Evolutionary conservation across 768 basidiomycete genomes (phyloP), one percentile per base, ranked within the genome.

Genomic region (Mycena albidolilacea): DNA sequence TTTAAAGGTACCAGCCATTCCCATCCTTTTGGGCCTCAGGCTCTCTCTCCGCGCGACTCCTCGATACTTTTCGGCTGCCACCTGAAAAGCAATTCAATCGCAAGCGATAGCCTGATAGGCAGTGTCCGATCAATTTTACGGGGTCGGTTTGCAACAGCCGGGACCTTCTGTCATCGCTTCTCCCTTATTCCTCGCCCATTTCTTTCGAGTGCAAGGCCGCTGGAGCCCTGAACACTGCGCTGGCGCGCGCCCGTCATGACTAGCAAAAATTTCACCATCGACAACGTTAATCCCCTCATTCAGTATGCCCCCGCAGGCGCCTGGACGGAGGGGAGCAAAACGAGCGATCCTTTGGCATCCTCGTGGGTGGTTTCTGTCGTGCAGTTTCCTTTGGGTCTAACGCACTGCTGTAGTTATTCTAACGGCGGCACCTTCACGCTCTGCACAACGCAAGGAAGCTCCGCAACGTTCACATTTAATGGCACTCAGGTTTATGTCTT

Each of bases 401-500:
- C 21, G 1, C 30, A 21, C 1, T 3, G 1, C 14, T 23, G 11
- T 50, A 85, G 83, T 44, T 84, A 84, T 66, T 84, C 78, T 35
- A 78, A 69, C 23, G 21, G 73, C 30, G 80, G 78, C 14, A 84
- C 84, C 5, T 85, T 84, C 46, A 78, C 81, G 17, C 80, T 73
- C 17, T 83, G 81, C 63, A 80, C 81, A 21, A 75, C 78, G 0
- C 76, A 80, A 17, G 77, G 77, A 15, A 81, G 82, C 12, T 43
- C 60, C 12, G 80, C 68, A 4, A 74, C 75, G 0, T 77, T 84
- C 64, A 65, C 50, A 58, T 85, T 85, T 76, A 83, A 82, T 38
- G 84, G 84, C n/a, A 81, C 82, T 5, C 77, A 74, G 15, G 58
- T 85, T 52, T 84, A 77, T 78, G 74, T 85, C n/a, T 83, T 79